These are phyloP conservation scores for Nepenthes gracilis DNA, from an alignment of 148 eudicot species.

Conservation along the genomic window DNA sequence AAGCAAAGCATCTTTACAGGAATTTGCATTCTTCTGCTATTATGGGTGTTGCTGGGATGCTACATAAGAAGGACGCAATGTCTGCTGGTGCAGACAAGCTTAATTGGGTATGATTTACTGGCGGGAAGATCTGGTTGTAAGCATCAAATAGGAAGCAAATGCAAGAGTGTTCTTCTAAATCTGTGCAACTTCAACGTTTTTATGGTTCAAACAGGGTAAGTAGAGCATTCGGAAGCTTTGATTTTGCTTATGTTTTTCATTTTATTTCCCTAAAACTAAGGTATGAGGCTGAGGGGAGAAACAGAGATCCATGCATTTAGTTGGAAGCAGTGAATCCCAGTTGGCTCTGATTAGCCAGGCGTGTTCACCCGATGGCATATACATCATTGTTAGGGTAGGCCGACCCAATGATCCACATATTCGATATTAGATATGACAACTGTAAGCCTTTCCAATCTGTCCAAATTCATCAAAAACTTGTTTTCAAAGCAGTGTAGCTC, in stretches of 20 bases:
- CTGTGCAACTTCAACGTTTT: slow-evolving; percentile 91
- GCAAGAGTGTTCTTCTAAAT: slow-evolving; percentile 93
- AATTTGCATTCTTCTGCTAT: slow-evolving; percentile 78
- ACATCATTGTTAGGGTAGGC: slow-evolving; percentile 78
- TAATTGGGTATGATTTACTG: slow-evolving; percentile 61
- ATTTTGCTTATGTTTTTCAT: no score
- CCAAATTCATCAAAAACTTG: slow-evolving; percentile 80
- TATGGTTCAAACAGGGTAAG: slow-evolving; percentile 96
- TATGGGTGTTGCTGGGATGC: slow-evolving; percentile 98
- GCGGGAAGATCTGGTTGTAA: slow-evolving; percentile 69
- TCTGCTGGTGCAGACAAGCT: slow-evolving; percentile 88
- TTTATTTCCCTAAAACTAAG: no score
- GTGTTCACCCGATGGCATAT: slow-evolving; percentile 95
- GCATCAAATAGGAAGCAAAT: slow-evolving; percentile 87
- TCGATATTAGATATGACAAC: slow-evolving; percentile 73
- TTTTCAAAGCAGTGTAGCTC: slow-evolving; percentile 86
- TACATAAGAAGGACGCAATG: slow-evolving; percentile 56
- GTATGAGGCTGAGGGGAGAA: slow-evolving; percentile 45
- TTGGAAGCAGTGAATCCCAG: slow-evolving; percentile 96
- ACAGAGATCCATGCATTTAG: slow-evolving; percentile 76
- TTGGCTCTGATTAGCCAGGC: slow-evolving; percentile 91
- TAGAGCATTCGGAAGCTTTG: no score
- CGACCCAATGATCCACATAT: slow-evolving; percentile 79
- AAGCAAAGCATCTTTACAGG: slow-evolving; percentile 64
- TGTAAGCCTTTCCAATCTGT: slow-evolving; percentile 76